Conservation (phyloP, 768 basidiomycete species). For the Boletus tomentosulus region DNA sequence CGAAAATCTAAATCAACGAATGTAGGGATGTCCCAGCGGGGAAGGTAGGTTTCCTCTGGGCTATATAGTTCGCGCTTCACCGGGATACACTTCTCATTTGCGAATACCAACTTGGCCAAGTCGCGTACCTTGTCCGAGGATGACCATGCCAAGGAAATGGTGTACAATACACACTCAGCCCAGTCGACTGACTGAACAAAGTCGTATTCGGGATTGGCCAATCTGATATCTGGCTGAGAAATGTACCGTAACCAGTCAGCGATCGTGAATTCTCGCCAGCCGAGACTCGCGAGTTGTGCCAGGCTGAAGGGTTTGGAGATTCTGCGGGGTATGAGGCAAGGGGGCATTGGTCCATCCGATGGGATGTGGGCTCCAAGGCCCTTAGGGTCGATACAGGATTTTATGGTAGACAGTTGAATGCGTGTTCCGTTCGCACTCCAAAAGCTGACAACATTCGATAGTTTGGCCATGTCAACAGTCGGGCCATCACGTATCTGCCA, state of each 20-base stretch:
- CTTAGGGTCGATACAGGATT: conserved; percentile 63
- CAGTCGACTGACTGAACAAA: conserved; percentile 61
- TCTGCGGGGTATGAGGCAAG: conserved; percentile 55
- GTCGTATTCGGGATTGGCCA: conserved; percentile 42
- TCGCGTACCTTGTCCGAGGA: conserved; percentile 42
- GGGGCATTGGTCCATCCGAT: conserved; percentile 71
- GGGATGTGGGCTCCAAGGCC: conserved; percentile 55
- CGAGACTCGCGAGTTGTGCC: conserved; percentile 46
- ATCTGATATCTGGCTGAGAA: conserved; percentile 6
- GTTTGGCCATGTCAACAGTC: not conserved
- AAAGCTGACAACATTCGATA: not conserved
- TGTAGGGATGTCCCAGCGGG: not conserved
- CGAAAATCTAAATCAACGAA: not conserved
- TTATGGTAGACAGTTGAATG: conserved; percentile 59
- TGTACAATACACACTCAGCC: conserved; percentile 69
- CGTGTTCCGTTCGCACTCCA: conserved; percentile 41
- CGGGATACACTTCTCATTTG: not conserved
- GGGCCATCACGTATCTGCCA: conserved; percentile 1
- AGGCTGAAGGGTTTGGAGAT: not conserved
- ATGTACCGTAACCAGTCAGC: conserved; percentile 70
- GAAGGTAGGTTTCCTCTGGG: not conserved
- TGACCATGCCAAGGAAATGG: conserved; percentile 66
- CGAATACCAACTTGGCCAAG: conserved; percentile 32
- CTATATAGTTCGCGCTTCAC: not conserved
- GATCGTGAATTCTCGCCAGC: conserved; percentile 74